These are phyloP conservation scores for Claviceps spartinae DNA, from an alignment of 2,329 filamentous ascomycete species.

Conservation along the genomic window DNA sequence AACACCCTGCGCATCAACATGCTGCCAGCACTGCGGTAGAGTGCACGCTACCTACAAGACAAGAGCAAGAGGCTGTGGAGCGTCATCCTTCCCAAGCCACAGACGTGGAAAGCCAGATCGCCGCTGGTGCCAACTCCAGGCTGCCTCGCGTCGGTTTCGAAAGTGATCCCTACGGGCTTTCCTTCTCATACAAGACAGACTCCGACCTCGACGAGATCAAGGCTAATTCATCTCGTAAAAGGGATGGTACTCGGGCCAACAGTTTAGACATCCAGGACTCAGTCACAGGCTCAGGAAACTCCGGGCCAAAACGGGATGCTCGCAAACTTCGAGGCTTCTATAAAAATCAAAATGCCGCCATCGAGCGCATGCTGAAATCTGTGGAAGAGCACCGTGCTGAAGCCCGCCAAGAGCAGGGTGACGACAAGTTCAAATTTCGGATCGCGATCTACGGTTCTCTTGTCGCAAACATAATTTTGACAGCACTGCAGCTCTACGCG, in stretches of 20 bases:
- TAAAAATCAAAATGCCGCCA: conserved; percentile 81
- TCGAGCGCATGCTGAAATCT: conserved; percentile 78
- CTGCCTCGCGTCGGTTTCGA: conserved; percentile 46
- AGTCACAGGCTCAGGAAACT: not conserved
- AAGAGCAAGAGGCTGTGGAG: conserved; percentile 25
- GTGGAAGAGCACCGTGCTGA: conserved; percentile 82
- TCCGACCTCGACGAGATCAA: conserved; percentile 65
- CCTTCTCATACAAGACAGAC: conserved; percentile 61
- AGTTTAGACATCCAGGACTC: conserved; percentile 1
- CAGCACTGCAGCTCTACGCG: conserved; percentile 75
- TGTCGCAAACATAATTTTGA: conserved; percentile 65
- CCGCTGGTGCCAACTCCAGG: conserved; percentile 22
- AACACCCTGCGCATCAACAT: conserved; percentile 9
- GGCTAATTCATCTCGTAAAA: conserved; percentile 69
- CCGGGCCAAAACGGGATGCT: conserved; percentile 21
- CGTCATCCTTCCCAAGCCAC: conserved; percentile 26
- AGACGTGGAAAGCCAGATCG: conserved; percentile 37
- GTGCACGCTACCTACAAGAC: conserved; percentile 17
- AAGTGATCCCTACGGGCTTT: conserved; percentile 72
- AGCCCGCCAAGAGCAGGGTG: conserved; percentile 64
- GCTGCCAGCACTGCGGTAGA: conserved; percentile 35
- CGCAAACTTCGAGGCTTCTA: conserved; percentile 69
- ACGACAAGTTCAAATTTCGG: conserved; percentile 65
- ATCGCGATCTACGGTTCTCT: conserved; percentile 57
- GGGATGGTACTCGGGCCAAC: conserved; percentile 28